Evolutionary conservation across 2,329 filamentous ascomycete species (phyloP).

Genomic region (Monosporascus ibericus): DNA sequence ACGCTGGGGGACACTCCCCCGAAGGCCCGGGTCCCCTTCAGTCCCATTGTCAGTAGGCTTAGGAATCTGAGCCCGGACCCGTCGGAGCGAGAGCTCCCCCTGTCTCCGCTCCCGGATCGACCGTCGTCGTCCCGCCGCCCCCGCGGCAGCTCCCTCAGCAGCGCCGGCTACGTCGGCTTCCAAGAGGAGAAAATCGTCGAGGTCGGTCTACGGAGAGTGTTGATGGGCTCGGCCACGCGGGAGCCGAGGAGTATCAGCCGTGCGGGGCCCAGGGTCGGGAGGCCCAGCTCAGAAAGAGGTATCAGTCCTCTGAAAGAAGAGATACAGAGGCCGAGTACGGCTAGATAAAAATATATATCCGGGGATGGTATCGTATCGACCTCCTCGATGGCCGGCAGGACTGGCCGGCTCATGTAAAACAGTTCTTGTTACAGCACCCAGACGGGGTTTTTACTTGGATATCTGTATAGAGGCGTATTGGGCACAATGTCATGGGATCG

Average conservation of each 20-base stretch:
- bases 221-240: conserved; percentile 8
- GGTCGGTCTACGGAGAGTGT: conserved; percentile 14
- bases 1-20: conserved; percentile 1
- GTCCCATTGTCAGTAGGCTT: conserved; percentile 1
- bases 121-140: conserved; percentile 1
- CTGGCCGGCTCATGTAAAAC: too few relatives aligned
- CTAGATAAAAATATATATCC: too few relatives aligned
- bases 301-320: too few relatives aligned
- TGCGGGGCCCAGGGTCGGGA: neutral
- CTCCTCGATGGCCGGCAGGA: too few relatives aligned
- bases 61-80: neutral
- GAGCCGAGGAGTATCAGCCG: neutral
- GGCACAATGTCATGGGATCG: too few relatives aligned
- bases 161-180: conserved; percentile 25
- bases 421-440: too few relatives aligned
- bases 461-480: too few relatives aligned
- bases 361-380: too few relatives aligned
- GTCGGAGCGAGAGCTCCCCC: conserved; percentile 4
- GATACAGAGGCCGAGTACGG: too few relatives aligned
- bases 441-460: too few relatives aligned
- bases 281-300: neutral
- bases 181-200: conserved; percentile 20
- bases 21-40: neutral
- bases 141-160: conserved; percentile 22
- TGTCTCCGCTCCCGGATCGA: neutral